A percentile compares a stretch with the other conserved stretches of the same genome.
These are phyloP conservation scores for Onygenales sp. DNA, from an alignment of 2,329 filamentous ascomycete genomes.

Conservation along the genomic window DNA sequence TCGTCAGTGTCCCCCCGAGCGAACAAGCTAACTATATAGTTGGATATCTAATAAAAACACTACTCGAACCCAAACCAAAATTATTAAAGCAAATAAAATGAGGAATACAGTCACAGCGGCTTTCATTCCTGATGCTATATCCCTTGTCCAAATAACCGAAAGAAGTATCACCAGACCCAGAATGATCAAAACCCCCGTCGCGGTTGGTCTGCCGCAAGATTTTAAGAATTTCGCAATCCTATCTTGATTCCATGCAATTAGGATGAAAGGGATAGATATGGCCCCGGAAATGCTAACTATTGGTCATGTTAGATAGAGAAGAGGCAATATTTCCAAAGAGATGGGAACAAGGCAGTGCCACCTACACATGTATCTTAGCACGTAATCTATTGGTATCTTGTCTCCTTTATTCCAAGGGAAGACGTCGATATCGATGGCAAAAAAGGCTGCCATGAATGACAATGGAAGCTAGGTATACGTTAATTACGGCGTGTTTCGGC, in stretches of 20 bases:
- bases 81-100: background rate
- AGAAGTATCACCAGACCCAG: background rate
- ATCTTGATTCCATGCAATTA: slow-evolving; percentile 7
- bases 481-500: background rate
- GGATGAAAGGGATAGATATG: slow-evolving; percentile 6
- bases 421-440: slow-evolving; percentile 45
- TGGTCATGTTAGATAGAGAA: background rate
- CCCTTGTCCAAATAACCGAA: slow-evolving; percentile 5
- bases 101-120: slow-evolving; percentile 6
- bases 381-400: slow-evolving; percentile 3
- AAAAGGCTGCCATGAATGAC: slow-evolving; percentile 47
- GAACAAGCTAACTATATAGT: too few species aligned
- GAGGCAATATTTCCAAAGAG: too few species aligned
- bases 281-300: slow-evolving; percentile 7
- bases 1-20: too few species aligned
- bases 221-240: slow-evolving; percentile 6
- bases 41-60: too few species aligned
- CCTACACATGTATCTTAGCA: slow-evolving; percentile 4
- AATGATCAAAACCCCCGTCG: background rate
- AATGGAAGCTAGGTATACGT: slow-evolving; percentile 30
- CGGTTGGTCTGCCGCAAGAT: background rate
- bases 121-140: slow-evolving; percentile 6
- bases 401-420: slow-evolving; percentile 26
- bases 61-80: background rate
- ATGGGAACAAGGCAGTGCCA: background rate